Conservation (phyloP, 176 grass and related monocot genomes). For the Themeda triandra region DNA sequence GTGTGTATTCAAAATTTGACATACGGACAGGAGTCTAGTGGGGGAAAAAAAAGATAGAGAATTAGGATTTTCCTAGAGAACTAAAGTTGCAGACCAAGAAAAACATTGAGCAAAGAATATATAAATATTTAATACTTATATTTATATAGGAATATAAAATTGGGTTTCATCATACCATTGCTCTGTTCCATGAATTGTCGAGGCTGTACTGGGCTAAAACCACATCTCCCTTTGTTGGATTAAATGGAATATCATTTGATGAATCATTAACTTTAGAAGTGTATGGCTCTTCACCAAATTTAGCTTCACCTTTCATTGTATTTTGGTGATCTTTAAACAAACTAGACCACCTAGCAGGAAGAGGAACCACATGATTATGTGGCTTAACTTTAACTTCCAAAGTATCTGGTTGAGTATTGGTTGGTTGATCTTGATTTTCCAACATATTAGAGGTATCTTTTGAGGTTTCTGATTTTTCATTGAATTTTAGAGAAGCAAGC, state of each 20-base stretch:
- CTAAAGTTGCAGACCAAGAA: background rate
- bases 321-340: background rate
- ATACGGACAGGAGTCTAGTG: background rate
- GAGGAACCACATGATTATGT: background rate
- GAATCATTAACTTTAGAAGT: conserved; percentile 33
- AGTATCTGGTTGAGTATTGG: background rate
- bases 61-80: background rate
- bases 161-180: conserved; percentile 49
- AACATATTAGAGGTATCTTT: background rate
- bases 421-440: background rate
- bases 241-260: conserved; percentile 51
- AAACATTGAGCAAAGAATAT: background rate
- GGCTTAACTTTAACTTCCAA: background rate
- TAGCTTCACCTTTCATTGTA: background rate
- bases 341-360: background rate
- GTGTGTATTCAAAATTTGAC: background rate
- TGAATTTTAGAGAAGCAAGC: conserved; percentile 43
- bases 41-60: background rate
- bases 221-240: conserved; percentile 58
- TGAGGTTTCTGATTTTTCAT: conserved; percentile 12
- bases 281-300: background rate
- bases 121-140: background rate
- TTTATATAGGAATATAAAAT: background rate
- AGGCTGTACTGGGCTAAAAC: conserved; percentile 61
- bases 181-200: conserved; percentile 75